Evolutionary conservation across 1,284 basidiomycete species (phyloP).

Genomic region (Fomitopsis pinicola): DNA sequence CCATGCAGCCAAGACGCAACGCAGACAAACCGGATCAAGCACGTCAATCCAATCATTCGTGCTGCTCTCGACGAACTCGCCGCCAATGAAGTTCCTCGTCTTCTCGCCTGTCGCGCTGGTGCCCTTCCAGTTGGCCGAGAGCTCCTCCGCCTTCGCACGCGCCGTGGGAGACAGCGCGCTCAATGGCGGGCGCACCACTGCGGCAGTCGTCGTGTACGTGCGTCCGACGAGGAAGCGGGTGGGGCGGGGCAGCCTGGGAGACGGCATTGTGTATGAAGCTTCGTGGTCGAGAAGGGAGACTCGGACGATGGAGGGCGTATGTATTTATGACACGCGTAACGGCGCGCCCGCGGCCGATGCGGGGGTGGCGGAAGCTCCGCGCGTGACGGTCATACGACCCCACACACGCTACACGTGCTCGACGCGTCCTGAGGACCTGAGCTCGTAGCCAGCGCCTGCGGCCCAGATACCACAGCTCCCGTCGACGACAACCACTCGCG

Average conservation of each 20-base stretch:
- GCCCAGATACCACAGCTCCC: neutral
- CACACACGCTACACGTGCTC: constrained; percentile 6
- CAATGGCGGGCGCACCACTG: constrained; percentile 9
- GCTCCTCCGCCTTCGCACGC: constrained; percentile 55
- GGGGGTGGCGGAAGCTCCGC: neutral
- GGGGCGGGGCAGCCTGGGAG: constrained; percentile 16
- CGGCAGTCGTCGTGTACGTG: constrained; percentile 14
- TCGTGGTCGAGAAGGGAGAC: neutral
- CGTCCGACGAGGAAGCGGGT: constrained; percentile 12
- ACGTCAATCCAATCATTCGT: constrained; percentile 80
- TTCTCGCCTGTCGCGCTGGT: constrained; percentile 78
- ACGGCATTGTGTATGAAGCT: constrained; percentile 7
- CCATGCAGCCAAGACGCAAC: neutral
- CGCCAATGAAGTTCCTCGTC: constrained; percentile 89
- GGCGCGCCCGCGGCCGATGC: neutral
- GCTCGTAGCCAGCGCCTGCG: neutral
- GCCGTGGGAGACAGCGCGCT: constrained; percentile 47
- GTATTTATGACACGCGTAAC: neutral
- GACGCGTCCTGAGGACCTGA: constrained; percentile 5
- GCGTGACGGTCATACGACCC: neutral
- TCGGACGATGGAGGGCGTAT: neutral
- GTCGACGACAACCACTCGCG: neutral
- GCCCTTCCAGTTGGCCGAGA: constrained; percentile 79
- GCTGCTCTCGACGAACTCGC: constrained; percentile 83
- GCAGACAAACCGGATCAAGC: constrained; percentile 71